These are phyloP conservation scores for Solanum lycopersicoides DNA, from an alignment of 257 asterid genomes.

Conservation along the genomic window DNA sequence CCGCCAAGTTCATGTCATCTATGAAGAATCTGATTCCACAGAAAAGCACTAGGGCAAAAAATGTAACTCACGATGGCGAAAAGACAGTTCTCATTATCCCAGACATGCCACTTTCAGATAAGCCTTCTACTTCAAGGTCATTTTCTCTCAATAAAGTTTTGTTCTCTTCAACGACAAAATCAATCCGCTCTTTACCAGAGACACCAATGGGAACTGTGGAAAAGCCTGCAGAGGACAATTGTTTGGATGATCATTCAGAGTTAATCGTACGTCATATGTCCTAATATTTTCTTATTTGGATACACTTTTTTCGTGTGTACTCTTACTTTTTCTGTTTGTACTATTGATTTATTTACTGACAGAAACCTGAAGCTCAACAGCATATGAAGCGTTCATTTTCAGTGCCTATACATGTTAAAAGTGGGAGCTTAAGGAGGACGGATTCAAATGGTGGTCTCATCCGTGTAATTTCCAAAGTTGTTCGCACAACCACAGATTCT, in stretches of 20 bases:
- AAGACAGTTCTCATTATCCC: constrained; percentile 70
- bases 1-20: constrained; percentile 68
- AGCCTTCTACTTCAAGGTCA: constrained; percentile 90
- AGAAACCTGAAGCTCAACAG: constrained; percentile 48
- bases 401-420: constrained; percentile 73
- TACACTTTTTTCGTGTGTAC: not conserved
- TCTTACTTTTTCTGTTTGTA: not conserved
- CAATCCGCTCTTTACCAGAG: constrained; percentile 61
- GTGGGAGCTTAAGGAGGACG: constrained; percentile 59
- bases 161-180: constrained; percentile 58
- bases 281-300: not conserved
- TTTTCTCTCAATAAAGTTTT: constrained; percentile 71
- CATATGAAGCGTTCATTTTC: constrained; percentile 72
- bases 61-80: constrained; percentile 50
- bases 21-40: constrained; percentile 77
- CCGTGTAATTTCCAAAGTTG: constrained; percentile 66
- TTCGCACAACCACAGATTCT: constrained; percentile 30
- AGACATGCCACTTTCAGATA: constrained; percentile 52
- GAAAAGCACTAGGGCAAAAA: constrained; percentile 59
- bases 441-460: constrained; percentile 72
- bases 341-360: constrained; percentile 14
- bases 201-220: constrained; percentile 57
- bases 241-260: constrained; percentile 24
- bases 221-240: constrained; percentile 32
- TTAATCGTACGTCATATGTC: constrained; percentile 31